Evolutionary conservation across 169 alveolate species (phyloP).

Genomic region (Cryptosporidium canis): DNA sequence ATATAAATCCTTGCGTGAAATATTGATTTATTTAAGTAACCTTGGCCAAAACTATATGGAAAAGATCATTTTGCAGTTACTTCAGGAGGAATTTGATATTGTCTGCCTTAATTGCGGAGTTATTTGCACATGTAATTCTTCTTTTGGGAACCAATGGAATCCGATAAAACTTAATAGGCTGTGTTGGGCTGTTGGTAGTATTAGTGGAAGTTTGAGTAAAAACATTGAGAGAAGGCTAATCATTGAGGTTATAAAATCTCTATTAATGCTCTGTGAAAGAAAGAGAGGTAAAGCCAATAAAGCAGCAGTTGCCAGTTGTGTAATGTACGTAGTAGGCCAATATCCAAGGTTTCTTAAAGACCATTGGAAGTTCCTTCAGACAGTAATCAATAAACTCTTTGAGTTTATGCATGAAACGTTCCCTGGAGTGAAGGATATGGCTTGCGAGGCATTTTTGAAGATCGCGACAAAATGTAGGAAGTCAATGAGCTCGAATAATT

Average conservation of each 20-base stretch:
- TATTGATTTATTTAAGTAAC: conserved; percentile 93
- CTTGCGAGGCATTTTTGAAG: conserved; percentile 95
- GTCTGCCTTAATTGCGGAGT: conserved; percentile 43
- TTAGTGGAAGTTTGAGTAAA: conserved; percentile 95
- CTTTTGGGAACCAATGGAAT: conserved; percentile 77
- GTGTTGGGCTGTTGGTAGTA: conserved; percentile 97
- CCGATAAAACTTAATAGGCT: conserved; percentile 89
- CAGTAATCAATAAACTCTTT: conserved; percentile 97
- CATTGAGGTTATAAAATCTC: conserved; percentile 91
- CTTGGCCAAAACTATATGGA: conserved; percentile 94
- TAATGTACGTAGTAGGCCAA: conserved; percentile 99
- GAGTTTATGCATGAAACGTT: conserved; percentile 99
- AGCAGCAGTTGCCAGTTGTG: conserved; percentile 91
- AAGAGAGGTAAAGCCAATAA: conserved; percentile 97
- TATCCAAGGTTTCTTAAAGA: conserved; percentile 96
- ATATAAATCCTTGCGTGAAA: conserved; percentile 94
- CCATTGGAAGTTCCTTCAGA: conserved; percentile 97
- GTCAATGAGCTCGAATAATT: conserved; percentile 78
- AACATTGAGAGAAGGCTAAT: conserved; percentile 93
- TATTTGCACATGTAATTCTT: conserved; percentile 37
- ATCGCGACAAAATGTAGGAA: conserved; percentile 91
- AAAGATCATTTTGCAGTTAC: conserved; percentile 88
- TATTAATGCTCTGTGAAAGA: conserved; percentile 95
- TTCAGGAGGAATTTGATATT: conserved; percentile 87
- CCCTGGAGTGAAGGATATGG: conserved; percentile 99